Evolutionary conservation across 2,329 filamentous ascomycete species (phyloP).

Genomic region (Leptographium flavum): DNA sequence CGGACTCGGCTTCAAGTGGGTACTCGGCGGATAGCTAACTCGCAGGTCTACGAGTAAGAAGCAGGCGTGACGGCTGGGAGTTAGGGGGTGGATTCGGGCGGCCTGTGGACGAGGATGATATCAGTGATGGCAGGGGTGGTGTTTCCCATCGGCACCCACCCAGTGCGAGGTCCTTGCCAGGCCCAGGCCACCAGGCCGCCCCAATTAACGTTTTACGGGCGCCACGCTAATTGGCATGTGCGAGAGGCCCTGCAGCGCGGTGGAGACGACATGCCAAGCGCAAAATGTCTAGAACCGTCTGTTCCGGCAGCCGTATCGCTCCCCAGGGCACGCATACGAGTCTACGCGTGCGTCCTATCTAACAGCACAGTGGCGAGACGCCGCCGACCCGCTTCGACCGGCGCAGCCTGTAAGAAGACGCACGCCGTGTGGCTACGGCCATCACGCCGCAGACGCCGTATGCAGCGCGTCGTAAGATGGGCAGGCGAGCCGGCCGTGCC

Average conservation of each 20-base stretch:
- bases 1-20: no score
- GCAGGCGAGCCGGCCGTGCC: neutral
- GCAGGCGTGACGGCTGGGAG: neutral
- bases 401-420: no score
- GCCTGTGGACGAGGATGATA: neutral
- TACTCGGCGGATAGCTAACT: no score
- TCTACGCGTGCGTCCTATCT: no score
- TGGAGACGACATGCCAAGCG: neutral
- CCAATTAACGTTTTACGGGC: constrained; percentile 6
- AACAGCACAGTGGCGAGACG: no score
- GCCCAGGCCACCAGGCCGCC: neutral
- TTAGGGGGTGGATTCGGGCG: neutral
- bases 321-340: no score
- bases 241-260: neutral
- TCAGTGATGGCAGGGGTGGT: neutral
- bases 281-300: constrained; percentile 1
- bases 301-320: neutral
- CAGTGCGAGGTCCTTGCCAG: neutral
- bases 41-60: no score
- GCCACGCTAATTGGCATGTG: constrained; percentile 3
- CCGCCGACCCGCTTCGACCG: no score
- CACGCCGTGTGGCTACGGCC: no score
- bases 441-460: neutral
- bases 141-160: no score
- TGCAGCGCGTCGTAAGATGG: neutral